phyloP scores from a whole-genome alignment of 2,329 filamentous ascomycete genomes.

The Hypoxylon sp. region DNA sequence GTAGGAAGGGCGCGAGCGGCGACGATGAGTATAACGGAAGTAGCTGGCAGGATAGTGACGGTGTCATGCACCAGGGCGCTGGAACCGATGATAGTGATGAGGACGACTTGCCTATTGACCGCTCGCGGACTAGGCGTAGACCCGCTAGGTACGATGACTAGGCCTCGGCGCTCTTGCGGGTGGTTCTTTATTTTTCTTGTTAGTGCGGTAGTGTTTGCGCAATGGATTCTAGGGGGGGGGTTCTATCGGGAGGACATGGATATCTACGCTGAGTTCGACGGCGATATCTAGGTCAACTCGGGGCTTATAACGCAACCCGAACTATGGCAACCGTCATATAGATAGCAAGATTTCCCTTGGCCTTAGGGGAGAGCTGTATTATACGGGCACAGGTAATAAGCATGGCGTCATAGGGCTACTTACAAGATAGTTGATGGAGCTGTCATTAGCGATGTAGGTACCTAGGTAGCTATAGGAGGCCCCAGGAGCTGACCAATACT shows the following conservation, averaged over 20 bases:
- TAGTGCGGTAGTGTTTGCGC: not conserved
- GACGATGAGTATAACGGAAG: slow-evolving; percentile 51
- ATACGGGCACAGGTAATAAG: not conserved
- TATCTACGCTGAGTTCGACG: not conserved
- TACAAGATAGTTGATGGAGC: not conserved
- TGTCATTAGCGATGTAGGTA: too few relatives aligned
- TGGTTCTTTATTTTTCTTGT: not conserved
- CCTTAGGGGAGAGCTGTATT: not conserved
- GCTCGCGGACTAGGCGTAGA: slow-evolving; percentile 45
- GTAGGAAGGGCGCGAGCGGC: slow-evolving; percentile 44
- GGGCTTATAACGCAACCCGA: not conserved
- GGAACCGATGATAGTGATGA: slow-evolving; percentile 45
- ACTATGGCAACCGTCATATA: not conserved
- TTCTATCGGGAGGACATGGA: not conserved
- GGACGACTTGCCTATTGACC: slow-evolving; percentile 47
- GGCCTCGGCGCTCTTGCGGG: not conserved
- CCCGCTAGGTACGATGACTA: slow-evolving; percentile 54
- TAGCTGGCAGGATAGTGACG: slow-evolving; percentile 51
- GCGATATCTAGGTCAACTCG: too few relatives aligned
- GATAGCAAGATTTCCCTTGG: not conserved
- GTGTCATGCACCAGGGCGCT: slow-evolving; percentile 42
- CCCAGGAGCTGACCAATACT: not conserved
- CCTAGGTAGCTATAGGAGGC: not conserved
- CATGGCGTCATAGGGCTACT: not conserved
- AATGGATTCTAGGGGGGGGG: not conserved